phyloP scores from a whole-genome alignment of 345 rosid genomes.

The Angophora floribunda region DNA sequence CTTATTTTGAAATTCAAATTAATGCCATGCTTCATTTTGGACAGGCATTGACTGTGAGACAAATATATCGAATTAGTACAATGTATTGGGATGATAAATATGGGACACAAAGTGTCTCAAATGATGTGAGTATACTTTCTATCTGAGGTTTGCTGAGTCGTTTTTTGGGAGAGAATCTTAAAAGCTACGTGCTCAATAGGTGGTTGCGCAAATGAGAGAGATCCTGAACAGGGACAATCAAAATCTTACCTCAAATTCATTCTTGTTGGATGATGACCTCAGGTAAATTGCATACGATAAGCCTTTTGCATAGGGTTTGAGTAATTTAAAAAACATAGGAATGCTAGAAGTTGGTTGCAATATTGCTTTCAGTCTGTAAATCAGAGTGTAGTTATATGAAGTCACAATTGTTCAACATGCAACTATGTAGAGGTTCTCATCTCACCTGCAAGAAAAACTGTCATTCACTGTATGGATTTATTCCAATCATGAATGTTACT shows the following conservation, averaged over 20 bases:
- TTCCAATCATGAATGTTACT: background rate
- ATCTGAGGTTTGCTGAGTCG: background rate
- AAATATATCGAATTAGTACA: conserved; percentile 94
- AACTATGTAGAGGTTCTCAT: background rate
- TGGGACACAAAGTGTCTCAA: conserved; percentile 95
- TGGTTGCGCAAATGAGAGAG: conserved; percentile 83
- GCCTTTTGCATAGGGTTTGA: background rate
- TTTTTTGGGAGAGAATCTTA: background rate
- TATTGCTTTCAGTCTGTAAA: background rate
- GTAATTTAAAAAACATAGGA: no score
- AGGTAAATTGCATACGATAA: conserved; percentile 30
- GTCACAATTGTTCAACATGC: background rate
- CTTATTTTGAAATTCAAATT: background rate
- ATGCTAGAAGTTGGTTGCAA: background rate
- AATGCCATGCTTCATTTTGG: background rate
- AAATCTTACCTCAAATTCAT: conserved; percentile 75
- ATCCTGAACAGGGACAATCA: conserved; percentile 75
- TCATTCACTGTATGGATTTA: background rate
- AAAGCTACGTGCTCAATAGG: conserved; percentile 15
- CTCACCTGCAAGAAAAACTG: background rate
- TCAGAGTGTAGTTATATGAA: background rate
- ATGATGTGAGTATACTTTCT: conserved; percentile 47
- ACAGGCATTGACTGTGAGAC: conserved; percentile 86
- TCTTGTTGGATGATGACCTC: conserved; percentile 90
- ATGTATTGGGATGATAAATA: conserved; percentile 99